Evolutionary conservation across 2,329 filamentous ascomycete genomes (phyloP), one percentile per base, ranked within the genome.

Genomic region (Pseudopyricularia javanii): DNA sequence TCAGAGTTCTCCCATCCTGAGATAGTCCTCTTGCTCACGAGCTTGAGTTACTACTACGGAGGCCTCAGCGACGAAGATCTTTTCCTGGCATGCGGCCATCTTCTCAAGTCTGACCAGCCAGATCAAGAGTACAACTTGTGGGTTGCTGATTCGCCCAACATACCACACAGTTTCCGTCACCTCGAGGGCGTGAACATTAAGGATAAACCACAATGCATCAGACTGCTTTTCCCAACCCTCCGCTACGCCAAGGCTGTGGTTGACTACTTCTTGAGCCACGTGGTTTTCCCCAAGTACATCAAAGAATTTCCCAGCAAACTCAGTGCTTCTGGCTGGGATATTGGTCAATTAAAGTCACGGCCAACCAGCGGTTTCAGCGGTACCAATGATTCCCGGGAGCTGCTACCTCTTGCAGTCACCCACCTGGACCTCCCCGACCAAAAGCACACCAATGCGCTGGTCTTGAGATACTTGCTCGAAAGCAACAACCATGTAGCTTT

Each of bases 281-380:
- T 82, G 0, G 75, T 85, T 0, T 88, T 88, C 56, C 72, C 81
- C 0, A 79, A 73, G 32, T 75, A 83, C 22, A 74, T 79, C 55
- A 80, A 74, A 22, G 78, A 86, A 54, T 88, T 86, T 49, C 74
- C 76, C 0, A 53, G 71, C 8, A 88, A 86, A 55, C 64, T 88
- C 0, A 80, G 78, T 0, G 73, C 80, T 0, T 87, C 83, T 0
- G 83, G 82, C 0, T 88, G 83, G 84, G 82, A 88, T 55, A 66
- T 88, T 17, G 79, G 68, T 0, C 61, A 67, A 35, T 49, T 49
- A 4, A 82, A 74, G 53, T 6, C 17, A 0, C 66, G 78, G 20
- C 70, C 74, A 0, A 81, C 74, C 0, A 82, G 79, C 0, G 85
- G 85, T 0, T 89, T 89, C 59, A 86, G 81, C 53, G 84, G 85